Conservation (phyloP, 179 eudicot species). For the Silene noctiflora region DNA sequence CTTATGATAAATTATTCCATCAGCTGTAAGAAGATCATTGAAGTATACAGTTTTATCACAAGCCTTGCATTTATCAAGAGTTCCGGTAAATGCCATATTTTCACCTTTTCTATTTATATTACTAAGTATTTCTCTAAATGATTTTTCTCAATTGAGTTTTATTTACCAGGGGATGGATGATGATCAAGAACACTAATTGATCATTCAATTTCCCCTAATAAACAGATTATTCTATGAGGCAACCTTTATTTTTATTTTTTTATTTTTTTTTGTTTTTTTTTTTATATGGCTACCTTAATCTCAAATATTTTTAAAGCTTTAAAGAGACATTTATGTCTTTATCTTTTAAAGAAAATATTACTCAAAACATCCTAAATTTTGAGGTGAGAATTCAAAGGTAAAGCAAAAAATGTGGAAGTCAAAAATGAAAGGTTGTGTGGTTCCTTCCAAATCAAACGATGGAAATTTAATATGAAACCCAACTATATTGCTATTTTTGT, state of each 20-base stretch:
- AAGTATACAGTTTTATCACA: constrained; percentile 88
- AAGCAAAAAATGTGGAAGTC: constrained; percentile 34
- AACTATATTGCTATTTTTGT: constrained; percentile 29
- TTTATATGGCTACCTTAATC: constrained; percentile 21
- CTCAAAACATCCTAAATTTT: constrained; percentile 16
- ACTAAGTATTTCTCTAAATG: not conserved
- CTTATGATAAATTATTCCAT: constrained; percentile 70
- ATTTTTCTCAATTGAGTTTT: not conserved
- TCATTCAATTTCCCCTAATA: constrained; percentile 13
- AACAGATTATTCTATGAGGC: constrained; percentile 21
- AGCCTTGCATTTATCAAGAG: constrained; percentile 84
- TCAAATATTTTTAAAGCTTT: constrained; percentile 31
- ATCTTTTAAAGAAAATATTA: not conserved
- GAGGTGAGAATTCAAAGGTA: constrained; percentile 30
- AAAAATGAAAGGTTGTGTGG: constrained; percentile 19
- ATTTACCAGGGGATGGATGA: constrained; percentile 6
- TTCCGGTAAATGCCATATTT: constrained; percentile 76
- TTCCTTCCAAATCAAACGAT: constrained; percentile 16
- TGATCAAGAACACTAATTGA: constrained; percentile 19
- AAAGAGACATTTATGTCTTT: constrained; percentile 27
- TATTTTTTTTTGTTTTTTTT: not conserved
- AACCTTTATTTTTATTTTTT: constrained; percentile 1
- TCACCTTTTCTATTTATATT: not conserved
- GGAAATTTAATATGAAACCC: not conserved
- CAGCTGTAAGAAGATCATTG: constrained; percentile 69